Evolutionary conservation across 768 basidiomycete species (phyloP).

Genomic region (Pleurotus tuoliensis): DNA sequence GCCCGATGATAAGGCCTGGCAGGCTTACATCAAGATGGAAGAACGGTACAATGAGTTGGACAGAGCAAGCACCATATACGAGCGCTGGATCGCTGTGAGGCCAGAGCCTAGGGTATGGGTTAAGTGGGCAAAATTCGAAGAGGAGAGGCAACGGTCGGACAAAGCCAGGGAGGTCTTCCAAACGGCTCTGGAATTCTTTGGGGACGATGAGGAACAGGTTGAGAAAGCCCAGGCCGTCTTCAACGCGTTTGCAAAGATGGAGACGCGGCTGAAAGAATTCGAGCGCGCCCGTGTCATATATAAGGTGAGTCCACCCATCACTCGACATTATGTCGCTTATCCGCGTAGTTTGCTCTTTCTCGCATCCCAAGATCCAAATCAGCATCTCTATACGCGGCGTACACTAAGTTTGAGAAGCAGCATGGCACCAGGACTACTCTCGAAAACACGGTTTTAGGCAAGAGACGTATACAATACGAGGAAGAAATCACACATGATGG

Average conservation of each 20-base stretch:
- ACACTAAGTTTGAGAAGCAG: conserved; percentile 98
- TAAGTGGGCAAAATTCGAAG: conserved; percentile 87
- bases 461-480: conserved; percentile 98
- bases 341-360: conserved; percentile 82
- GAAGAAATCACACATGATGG: conserved; percentile 91
- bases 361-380: conserved; percentile 93
- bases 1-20: conserved; percentile 99
- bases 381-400: conserved; percentile 80
- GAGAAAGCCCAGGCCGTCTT: conserved; percentile 96
- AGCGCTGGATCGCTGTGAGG: conserved; percentile 77
- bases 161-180: conserved; percentile 87
- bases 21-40: conserved; percentile 98
- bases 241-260: conserved; percentile 92
- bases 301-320: conserved; percentile 58
- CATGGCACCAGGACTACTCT: conserved; percentile 86
- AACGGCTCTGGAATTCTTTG: conserved; percentile 86
- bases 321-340: neutral
- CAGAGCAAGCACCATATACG: conserved; percentile 89
- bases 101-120: conserved; percentile 81
- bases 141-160: conserved; percentile 68
- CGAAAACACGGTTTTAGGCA: conserved; percentile 92
- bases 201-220: conserved; percentile 86
- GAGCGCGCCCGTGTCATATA: conserved; percentile 97
- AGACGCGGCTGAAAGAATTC: conserved; percentile 92
- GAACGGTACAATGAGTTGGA: conserved; percentile 89